Percentiles rank a stretch among this genome's conserved stretches.
phyloP scores from a whole-genome alignment of 441 rosid genomes.

The Croton setiger region DNA sequence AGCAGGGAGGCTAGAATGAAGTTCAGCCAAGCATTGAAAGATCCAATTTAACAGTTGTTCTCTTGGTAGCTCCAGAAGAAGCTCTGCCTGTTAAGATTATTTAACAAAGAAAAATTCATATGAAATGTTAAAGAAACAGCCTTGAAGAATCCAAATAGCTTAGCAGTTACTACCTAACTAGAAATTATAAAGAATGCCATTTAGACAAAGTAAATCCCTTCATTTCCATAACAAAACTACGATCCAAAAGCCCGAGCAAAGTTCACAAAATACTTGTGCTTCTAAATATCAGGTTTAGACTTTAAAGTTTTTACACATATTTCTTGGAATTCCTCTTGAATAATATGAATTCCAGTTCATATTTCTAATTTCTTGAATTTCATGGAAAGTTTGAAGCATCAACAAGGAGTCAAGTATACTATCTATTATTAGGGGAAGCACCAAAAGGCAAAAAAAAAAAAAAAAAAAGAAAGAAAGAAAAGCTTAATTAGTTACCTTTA shows the following conservation, averaged over 20 bases:
- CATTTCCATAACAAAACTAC: neutral
- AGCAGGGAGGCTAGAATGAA: slow-evolving; percentile 79
- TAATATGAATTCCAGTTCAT: neutral
- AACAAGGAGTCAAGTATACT: neutral
- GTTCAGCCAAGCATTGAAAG: slow-evolving; percentile 87
- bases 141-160: neutral
- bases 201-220: neutral
- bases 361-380: neutral
- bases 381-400: neutral
- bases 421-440: neutral
- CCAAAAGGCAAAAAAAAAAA: too few relatives aligned
- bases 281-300: neutral
- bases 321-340: neutral
- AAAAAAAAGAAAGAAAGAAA: neutral
- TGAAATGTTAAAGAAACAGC: neutral
- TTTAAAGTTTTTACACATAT: too few relatives aligned
- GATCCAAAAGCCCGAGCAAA: neutral
- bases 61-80: slow-evolving; percentile 89
- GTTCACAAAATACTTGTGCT: neutral
- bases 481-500: slow-evolving; percentile 54
- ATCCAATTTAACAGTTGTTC: slow-evolving; percentile 91
- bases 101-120: neutral
- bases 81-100: slow-evolving; percentile 66
- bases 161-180: neutral
- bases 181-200: too few relatives aligned